These are phyloP conservation scores for Calonectria montana DNA, from an alignment of 2,329 filamentous ascomycete genomes.

Conservation along the genomic window DNA sequence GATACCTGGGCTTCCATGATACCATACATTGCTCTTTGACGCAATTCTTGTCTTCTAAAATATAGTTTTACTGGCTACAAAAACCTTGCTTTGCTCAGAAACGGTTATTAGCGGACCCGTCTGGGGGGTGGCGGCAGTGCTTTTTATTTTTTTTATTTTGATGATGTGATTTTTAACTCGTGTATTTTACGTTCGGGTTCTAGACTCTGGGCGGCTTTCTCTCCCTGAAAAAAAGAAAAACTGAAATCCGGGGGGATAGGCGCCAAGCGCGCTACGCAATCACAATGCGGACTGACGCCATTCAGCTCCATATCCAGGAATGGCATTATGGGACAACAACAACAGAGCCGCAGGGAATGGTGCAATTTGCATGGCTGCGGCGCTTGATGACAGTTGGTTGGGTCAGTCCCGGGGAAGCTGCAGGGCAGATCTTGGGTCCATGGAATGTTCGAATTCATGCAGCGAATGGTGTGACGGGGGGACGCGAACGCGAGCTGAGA, in stretches of 20 bases:
- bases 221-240: background rate
- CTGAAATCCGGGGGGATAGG: background rate
- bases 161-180: background rate
- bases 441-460: constrained; percentile 30
- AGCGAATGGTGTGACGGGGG: constrained; percentile 29
- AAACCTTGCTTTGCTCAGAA: background rate
- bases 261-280: constrained; percentile 22
- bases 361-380: constrained; percentile 25
- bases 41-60: background rate
- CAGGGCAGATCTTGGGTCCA: constrained; percentile 24
- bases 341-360: constrained; percentile 32
- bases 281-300: constrained; percentile 18
- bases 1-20: background rate
- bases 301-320: constrained; percentile 8
- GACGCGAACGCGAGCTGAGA: background rate
- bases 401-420: constrained; percentile 16
- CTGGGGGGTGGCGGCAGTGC: background rate
- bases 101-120: background rate
- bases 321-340: constrained; percentile 15
- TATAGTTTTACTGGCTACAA: background rate
- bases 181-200: background rate
- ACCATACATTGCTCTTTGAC: background rate
- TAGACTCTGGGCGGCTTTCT: background rate
- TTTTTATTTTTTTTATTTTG: too few species aligned
- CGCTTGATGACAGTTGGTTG: background rate